A percentile compares a stretch with the other conserved stretches of the same genome.
These are phyloP conservation scores for Cutaneotrichosporon sp. DNA, from an alignment of 1,284 basidiomycete species.

Conservation along the genomic window DNA sequence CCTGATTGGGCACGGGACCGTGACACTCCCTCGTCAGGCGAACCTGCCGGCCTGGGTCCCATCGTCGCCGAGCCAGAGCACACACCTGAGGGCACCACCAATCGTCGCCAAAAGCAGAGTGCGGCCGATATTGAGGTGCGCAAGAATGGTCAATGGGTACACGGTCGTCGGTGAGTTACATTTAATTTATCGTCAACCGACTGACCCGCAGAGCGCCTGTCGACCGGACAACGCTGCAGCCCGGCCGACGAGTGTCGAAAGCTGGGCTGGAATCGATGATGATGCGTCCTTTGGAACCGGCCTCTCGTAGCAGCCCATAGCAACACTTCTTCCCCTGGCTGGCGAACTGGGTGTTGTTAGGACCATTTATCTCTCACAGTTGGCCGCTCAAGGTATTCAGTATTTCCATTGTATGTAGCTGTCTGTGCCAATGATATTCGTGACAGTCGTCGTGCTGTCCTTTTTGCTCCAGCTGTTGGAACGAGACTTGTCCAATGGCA, in stretches of 20 bases:
- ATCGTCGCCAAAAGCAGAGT: slow-evolving; percentile 39
- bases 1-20: slow-evolving; percentile 48
- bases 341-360: no score
- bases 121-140: slow-evolving; percentile 58
- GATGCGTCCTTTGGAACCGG: slow-evolving; percentile 4
- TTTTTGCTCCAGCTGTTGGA: no score
- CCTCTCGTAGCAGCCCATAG: neutral
- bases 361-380: neutral
- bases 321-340: neutral
- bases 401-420: neutral
- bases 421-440: neutral
- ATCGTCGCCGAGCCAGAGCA: slow-evolving; percentile 11
- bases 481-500: no score
- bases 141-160: slow-evolving; percentile 76
- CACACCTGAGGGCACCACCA: slow-evolving; percentile 45
- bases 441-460: neutral
- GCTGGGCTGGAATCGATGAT: slow-evolving; percentile 69
- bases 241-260: slow-evolving; percentile 77
- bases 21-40: neutral
- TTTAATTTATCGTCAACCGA: neutral
- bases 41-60: slow-evolving; percentile 1
- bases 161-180: slow-evolving; percentile 58
- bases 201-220: slow-evolving; percentile 67
- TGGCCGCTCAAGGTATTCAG: neutral
- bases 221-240: slow-evolving; percentile 76